phyloP scores from a whole-genome alignment of 1,284 basidiomycete genomes.

The Neotropicomus parvogracilis region DNA sequence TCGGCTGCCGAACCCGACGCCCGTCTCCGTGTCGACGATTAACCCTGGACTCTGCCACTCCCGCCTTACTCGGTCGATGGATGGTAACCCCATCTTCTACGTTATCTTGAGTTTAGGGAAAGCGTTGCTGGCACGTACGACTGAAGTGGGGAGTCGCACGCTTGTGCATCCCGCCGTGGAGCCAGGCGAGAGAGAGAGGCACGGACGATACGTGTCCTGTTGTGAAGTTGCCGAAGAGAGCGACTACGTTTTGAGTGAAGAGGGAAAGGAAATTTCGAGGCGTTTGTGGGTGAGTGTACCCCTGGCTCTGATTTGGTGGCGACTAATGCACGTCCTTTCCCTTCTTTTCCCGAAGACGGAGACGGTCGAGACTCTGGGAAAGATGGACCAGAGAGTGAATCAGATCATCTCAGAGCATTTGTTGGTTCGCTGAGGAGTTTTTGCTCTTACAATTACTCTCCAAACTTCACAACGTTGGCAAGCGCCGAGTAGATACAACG shows the following conservation, averaged over 20 bases:
- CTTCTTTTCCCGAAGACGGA: conserved; percentile 16
- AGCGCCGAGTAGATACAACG: not conserved
- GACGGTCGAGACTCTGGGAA: conserved; percentile 23
- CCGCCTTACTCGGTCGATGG: conserved; percentile 20
- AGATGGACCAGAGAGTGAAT: conserved; percentile 30
- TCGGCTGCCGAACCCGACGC: conserved; percentile 28
- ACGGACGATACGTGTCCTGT: conserved; percentile 28
- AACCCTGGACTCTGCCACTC: conserved; percentile 37
- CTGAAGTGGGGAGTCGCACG: conserved; percentile 32
- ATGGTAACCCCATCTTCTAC: conserved; percentile 8
- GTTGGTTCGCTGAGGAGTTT: conserved; percentile 15
- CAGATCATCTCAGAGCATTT: conserved; percentile 24
- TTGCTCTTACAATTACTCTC: not conserved
- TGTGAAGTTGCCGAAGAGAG: conserved; percentile 27
- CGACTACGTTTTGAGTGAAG: conserved; percentile 27
- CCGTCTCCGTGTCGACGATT: conserved; percentile 34
- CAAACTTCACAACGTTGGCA: not conserved
- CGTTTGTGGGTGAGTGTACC: conserved; percentile 27
- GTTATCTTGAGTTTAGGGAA: conserved; percentile 8
- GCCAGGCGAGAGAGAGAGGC: conserved; percentile 20
- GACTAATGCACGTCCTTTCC: conserved; percentile 4
- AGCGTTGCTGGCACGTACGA: conserved; percentile 24
- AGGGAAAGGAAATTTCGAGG: conserved; percentile 26
- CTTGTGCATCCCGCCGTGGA: conserved; percentile 29
- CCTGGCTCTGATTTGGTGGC: not conserved